Conservation (phyloP, 306 rosid species). For the Castanea crenata region DNA sequence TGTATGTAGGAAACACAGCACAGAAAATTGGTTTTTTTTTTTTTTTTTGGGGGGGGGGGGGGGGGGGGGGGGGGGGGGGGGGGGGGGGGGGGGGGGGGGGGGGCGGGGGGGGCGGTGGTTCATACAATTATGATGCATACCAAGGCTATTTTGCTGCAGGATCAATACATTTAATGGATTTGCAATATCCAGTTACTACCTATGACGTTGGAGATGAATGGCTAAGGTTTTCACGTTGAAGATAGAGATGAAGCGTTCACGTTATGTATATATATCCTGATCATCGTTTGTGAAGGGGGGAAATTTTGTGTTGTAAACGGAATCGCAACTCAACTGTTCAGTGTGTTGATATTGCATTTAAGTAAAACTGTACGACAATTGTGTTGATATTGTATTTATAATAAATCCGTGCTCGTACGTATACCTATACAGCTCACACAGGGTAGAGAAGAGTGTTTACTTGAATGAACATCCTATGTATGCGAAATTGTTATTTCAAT, state of each 20-base stretch:
- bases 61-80: no score
- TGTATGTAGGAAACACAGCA: no score
- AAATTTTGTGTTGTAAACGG: background rate
- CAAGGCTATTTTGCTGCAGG: conserved; percentile 5
- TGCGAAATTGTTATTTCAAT: background rate
- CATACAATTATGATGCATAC: conserved; percentile 7
- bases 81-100: no score
- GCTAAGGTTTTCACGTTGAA: conserved; percentile 13
- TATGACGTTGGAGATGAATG: conserved; percentile 22
- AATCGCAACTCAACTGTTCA: background rate
- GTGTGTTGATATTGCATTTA: background rate
- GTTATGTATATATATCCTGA: background rate
- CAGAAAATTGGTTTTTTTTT: no score
- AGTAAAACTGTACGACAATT: no score
- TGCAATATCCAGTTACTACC: conserved; percentile 12
- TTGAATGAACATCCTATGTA: background rate
- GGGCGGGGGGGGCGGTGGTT: no score
- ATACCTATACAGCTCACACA: background rate
- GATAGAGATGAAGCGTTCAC: background rate
- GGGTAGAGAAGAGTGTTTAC: background rate
- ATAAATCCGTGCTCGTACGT: background rate
- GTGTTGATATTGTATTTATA: background rate
- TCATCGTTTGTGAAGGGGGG: background rate
- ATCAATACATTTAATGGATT: conserved; percentile 10
- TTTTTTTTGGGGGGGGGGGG: no score